Evolutionary conservation across 2,329 filamentous ascomycete genomes (phyloP), one percentile per base, ranked within the genome.

Genomic region (Fusarium udum): DNA sequence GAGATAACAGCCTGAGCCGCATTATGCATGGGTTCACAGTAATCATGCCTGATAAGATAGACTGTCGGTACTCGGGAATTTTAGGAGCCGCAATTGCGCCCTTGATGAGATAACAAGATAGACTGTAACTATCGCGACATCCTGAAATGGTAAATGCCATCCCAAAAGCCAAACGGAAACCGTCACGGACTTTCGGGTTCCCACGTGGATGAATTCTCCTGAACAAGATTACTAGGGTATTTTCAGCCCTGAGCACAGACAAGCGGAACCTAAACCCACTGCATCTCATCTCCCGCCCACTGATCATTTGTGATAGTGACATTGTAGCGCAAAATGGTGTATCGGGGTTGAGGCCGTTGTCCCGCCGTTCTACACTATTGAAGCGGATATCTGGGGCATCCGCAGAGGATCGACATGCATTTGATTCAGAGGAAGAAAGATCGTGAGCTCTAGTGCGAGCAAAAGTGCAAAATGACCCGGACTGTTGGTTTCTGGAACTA

Each of bases 191-290:
- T 40, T n/a, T 62, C 3, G n/a, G 37, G 18, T 24, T 52, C 46
- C 64, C 64, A 67, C 63, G 64, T 67, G 64, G 63, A 42, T 36
- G 28, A 40, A 49, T 40, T 20, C 34, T 52, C 36, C 31, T 61
- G 39, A 22, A 40, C 15, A n/a, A 45, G n/a, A 32, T 16, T 6
- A 45, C 42, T 8, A 39, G 57, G 22, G 28, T 22, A 15, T 22
- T n/a, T 13, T 37, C 65, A 45, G 36, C 32, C 31, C 26, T n/a
- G 31, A 53, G 64, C 63, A 61, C 53, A 52, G 53, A 51, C 36
- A 10, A 39, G 34, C 45, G 28, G 39, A 52, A 39, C 37, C 24
- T 46, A 52, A 31, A 52, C 14, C 42, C 56, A 49, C 24, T 49
- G 12, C 34, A 67, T 26, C 31, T 66, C 45, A 52, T 67, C 46